These are phyloP conservation scores for Eucalyptus sp. DNA, from an alignment of 345 rosid species.

Conservation along the genomic window DNA sequence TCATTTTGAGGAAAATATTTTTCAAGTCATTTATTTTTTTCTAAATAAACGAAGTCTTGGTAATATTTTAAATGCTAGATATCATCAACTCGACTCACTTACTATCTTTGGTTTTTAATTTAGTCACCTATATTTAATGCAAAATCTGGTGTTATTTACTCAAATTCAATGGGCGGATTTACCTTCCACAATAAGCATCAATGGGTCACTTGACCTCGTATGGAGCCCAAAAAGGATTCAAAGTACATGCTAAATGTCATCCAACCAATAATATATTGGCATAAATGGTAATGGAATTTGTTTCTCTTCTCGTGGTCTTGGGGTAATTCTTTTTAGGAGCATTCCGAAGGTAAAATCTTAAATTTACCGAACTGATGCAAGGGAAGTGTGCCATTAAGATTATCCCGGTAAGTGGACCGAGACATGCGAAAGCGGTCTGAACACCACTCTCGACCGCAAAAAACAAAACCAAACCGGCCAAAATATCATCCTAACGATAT, in stretches of 20 bases:
- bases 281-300: neutral
- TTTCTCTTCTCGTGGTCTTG: neutral
- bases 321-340: neutral
- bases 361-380: neutral
- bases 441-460: accelerated
- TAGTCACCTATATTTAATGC: neutral
- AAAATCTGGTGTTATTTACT: neutral
- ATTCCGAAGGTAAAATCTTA: neutral
- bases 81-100: neutral
- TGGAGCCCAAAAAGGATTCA: neutral
- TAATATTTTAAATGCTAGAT: neutral
- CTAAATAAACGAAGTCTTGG: neutral
- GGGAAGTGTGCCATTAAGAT: neutral
- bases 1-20: neutral
- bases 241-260: neutral
- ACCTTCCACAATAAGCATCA: neutral
- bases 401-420: neutral
- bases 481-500: neutral
- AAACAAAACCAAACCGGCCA: neutral
- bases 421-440: accelerated
- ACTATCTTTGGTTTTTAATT: neutral
- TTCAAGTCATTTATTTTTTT: neutral
- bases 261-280: neutral
- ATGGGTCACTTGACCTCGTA: neutral
- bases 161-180: neutral